Percentiles rank a stretch among this genome's conserved stretches.
Evolutionary conservation across 176 grass and related monocot species (phyloP).

Genomic region (Oryza nivara): DNA sequence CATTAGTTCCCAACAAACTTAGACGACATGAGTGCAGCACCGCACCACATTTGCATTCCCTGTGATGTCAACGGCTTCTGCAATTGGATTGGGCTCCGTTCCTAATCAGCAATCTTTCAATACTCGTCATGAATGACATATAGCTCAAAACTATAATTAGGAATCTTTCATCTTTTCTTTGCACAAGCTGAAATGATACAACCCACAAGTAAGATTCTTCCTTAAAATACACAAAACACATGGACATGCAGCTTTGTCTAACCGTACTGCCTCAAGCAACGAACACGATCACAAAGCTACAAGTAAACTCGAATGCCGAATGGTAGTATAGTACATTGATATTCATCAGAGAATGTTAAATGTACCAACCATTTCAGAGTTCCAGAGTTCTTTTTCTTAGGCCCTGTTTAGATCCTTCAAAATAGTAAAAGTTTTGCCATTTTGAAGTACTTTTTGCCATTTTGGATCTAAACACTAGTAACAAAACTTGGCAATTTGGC

Average conservation of each 20-base stretch:
- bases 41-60: neutral
- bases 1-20: neutral
- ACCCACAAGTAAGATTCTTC: conserved; percentile 28
- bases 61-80: neutral
- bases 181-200: conserved; percentile 20
- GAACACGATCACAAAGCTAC: neutral
- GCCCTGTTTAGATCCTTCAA: too few relatives aligned
- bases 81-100: neutral
- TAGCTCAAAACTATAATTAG: conserved; percentile 12
- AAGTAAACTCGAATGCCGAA: neutral
- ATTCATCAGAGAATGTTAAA: neutral
- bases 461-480: too few relatives aligned
- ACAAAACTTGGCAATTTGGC: too few relatives aligned
- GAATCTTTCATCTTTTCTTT: neutral
- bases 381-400: neutral
- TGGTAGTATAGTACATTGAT: neutral
- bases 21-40: neutral
- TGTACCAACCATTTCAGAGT: too few relatives aligned
- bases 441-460: too few relatives aligned
- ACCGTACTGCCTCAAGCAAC: neutral
- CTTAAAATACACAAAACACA: conserved; percentile 29
- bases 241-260: conserved; percentile 3
- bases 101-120: neutral
- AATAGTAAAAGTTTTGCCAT: too few relatives aligned
- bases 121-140: neutral